These are phyloP conservation scores for Salvia sclarea DNA, from an alignment of 305 asterid genomes.

Conservation along the genomic window DNA sequence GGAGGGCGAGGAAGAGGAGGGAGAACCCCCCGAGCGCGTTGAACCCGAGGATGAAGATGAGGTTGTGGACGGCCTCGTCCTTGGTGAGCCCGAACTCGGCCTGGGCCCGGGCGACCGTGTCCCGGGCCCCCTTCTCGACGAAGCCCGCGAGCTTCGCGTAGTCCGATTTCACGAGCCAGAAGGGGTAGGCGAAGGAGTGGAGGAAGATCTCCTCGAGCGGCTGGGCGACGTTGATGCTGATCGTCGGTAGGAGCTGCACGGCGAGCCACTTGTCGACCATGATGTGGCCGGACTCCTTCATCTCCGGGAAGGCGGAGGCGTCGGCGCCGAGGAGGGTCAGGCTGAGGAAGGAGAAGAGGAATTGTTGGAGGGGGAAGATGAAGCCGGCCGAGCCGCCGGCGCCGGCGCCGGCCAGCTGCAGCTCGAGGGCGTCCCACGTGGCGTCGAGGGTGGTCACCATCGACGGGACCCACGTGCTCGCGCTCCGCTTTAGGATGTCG, in stretches of 20 bases:
- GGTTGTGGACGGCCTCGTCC: slow-evolving; percentile 72
- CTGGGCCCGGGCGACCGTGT: slow-evolving; percentile 44
- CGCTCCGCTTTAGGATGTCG: slow-evolving; percentile 67
- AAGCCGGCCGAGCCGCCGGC: slow-evolving; percentile 35
- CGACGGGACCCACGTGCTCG: slow-evolving; percentile 65
- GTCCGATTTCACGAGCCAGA: slow-evolving; percentile 56
- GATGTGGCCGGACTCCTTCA: slow-evolving; percentile 49
- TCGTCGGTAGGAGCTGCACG: slow-evolving; percentile 69
- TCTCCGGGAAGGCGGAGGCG: slow-evolving; percentile 51
- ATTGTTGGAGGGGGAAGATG: slow-evolving; percentile 51
- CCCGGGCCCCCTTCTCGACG: slow-evolving; percentile 52
- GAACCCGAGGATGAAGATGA: slow-evolving; percentile 76
- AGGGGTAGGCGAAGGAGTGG: slow-evolving; percentile 87
- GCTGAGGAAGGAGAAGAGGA: slow-evolving; percentile 76
- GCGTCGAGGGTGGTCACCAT: slow-evolving; percentile 54
- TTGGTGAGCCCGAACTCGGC: slow-evolving; percentile 56
- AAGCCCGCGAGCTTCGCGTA: slow-evolving; percentile 61
- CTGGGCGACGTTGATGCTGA: slow-evolving; percentile 47
- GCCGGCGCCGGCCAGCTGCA: slow-evolving; percentile 49
- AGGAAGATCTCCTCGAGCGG: slow-evolving; percentile 78
- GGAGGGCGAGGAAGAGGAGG: slow-evolving; percentile 44
- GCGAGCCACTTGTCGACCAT: slow-evolving; percentile 75
- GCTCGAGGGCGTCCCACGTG: slow-evolving; percentile 55
- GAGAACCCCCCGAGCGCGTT: slow-evolving; percentile 86
- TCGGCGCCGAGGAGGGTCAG: slow-evolving; percentile 66